Percentiles rank a stretch among this genome's conserved stretches.
Evolutionary conservation across 257 asterid genomes (phyloP).

Genomic region (Nyctanthes arbortristis): DNA sequence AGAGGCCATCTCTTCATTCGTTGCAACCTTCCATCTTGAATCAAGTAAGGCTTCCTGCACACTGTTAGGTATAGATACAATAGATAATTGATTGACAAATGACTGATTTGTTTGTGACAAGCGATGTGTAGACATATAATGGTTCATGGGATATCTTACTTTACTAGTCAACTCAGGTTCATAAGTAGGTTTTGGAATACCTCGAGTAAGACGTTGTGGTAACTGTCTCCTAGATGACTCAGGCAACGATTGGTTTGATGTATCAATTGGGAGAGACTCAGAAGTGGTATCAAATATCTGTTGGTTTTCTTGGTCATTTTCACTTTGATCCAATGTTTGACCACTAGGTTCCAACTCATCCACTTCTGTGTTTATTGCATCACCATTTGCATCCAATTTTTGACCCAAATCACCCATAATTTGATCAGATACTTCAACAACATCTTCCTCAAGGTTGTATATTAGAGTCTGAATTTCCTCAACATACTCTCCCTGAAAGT

Average conservation of each 20-base stretch:
- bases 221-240: background rate
- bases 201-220: background rate
- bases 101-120: slow-evolving; percentile 3
- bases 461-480: background rate
- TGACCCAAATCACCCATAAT: background rate
- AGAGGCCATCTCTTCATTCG: background rate
- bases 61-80: background rate
- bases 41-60: background rate
- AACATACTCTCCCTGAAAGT: background rate
- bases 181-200: slow-evolving; percentile 2
- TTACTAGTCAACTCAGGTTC: slow-evolving; percentile 1
- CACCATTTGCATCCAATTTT: background rate
- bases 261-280: background rate
- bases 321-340: background rate
- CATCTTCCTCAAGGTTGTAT: background rate
- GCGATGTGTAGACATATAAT: background rate
- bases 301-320: background rate
- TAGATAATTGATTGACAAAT: slow-evolving; percentile 7
- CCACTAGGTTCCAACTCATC: background rate
- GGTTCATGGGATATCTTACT: slow-evolving; percentile 6
- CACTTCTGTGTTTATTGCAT: background rate
- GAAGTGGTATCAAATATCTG: background rate
- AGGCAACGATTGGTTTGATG: slow-evolving; percentile 1
- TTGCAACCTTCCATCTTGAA: background rate
- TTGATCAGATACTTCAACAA: background rate